A percentile compares a stretch with the other conserved stretches of the same genome.
These are phyloP conservation scores for Serendipita sp. DNA, from an alignment of 768 basidiomycete genomes.

Conservation along the genomic window DNA sequence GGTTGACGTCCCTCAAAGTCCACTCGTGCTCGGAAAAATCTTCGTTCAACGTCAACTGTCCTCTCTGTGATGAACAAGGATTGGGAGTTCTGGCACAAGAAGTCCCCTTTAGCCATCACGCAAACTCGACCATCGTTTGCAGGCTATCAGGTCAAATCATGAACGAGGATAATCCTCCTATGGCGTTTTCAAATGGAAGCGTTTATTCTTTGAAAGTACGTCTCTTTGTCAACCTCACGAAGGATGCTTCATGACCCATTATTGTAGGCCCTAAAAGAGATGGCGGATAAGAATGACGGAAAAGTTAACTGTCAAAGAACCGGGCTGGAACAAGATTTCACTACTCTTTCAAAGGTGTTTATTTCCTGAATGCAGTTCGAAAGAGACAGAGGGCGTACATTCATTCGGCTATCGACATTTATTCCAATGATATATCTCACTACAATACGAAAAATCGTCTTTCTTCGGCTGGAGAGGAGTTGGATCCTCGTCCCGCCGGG, in stretches of 20 bases:
- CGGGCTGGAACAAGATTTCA: slow-evolving; percentile 43
- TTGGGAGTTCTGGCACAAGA: slow-evolving; percentile 64
- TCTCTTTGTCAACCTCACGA: neutral
- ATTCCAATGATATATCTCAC: too few relatives aligned
- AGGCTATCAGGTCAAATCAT: slow-evolving; percentile 82
- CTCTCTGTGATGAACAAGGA: slow-evolving; percentile 65
- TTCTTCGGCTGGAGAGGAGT: too few relatives aligned
- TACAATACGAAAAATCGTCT: too few relatives aligned
- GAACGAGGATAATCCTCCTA: slow-evolving; percentile 84
- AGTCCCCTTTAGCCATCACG: slow-evolving; percentile 85
- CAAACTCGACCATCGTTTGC: slow-evolving; percentile 92
- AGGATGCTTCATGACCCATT: neutral
- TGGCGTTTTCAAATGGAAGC: slow-evolving; percentile 80
- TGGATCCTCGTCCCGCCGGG: too few relatives aligned
- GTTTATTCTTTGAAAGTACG: slow-evolving; percentile 88
- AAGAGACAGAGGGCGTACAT: too few relatives aligned
- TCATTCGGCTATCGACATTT: too few relatives aligned
- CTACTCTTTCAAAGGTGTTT: slow-evolving; percentile 69
- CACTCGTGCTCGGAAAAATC: slow-evolving; percentile 53
- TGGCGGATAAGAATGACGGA: slow-evolving; percentile 66
- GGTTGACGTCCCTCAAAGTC: slow-evolving; percentile 77
- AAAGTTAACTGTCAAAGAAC: slow-evolving; percentile 75
- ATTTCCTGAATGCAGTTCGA: slow-evolving; percentile 38
- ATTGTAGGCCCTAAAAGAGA: slow-evolving; percentile 58
- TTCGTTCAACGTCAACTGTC: slow-evolving; percentile 66